Base-by-base conservation (phyloP, 495 filamentous ascomycete species). In the Penicillium manginii region DNA sequence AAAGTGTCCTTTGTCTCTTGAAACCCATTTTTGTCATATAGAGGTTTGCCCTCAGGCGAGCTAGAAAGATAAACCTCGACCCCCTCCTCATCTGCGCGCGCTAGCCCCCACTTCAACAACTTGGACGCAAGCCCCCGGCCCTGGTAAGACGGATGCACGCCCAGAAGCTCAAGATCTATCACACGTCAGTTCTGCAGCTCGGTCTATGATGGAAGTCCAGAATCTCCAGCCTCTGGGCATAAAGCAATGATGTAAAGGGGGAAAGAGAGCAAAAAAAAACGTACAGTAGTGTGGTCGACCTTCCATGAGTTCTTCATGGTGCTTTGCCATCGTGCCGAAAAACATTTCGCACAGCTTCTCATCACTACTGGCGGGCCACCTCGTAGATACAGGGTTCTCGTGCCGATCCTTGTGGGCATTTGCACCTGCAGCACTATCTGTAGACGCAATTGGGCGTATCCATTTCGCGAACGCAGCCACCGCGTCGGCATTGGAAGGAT, bases 81-180 rank as follows among this genome's bases (percentile, higher is more conserved):
- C 1, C 61, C 57, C 23, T 73, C 65, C 18, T 69, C 62, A 46
- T 81, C 75, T 6, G 74, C 74, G 6, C 71, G 62, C 0, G 66
- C 62, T 26, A 80, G 59, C 17, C 78, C 81, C 75, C 73, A 82
- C 50, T 70, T 61, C 6, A 77, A 64, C 0, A 83, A 52, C 21
- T 62, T 69, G 0, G 68, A 63, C 1, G 72, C 81, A 0, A 76
- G 63, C n/a, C 76, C 73, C 1, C 61, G 65, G 7, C 79, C 76
- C 47, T 82, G 75, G 48, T 74, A 62, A 2, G 64, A 58, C 1
- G 73, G 69, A 17, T 74, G 62, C n/a, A 73, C 73, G 17, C 58
- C 71, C 14, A 78, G 45, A 4, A 77, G 62, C 14, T 74, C 68
- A 39, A 78, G 62, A 55, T 72, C 75, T 77, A 26, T 51, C 18